Evolutionary conservation across 2,329 filamentous ascomycete species (phyloP).

Genomic region (Aspergillus fischeri): DNA sequence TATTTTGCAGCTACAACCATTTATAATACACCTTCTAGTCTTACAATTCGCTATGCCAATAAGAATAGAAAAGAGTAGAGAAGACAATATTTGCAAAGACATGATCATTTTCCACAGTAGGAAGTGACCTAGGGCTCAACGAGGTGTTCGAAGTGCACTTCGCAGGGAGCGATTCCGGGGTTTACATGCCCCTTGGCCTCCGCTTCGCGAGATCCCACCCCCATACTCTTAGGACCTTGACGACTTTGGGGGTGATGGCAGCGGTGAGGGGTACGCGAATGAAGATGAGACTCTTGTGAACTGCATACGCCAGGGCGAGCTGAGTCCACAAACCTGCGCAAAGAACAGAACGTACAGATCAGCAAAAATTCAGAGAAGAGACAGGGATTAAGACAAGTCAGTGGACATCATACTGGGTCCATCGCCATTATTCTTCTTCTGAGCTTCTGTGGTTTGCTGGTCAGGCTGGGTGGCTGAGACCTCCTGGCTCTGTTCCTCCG

Average conservation of each 20-base stretch:
- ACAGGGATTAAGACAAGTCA: background rate
- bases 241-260: conserved; percentile 89
- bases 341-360: background rate
- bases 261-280: conserved; percentile 88
- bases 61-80: conserved; percentile 1
- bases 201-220: conserved; percentile 92
- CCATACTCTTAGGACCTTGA: conserved; percentile 80
- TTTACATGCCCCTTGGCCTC: conserved; percentile 39
- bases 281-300: conserved; percentile 98
- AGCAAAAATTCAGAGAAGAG: background rate
- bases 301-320: conserved; percentile 86
- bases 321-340: conserved; percentile 69
- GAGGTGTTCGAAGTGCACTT: background rate
- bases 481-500: background rate
- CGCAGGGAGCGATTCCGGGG: background rate
- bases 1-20: conserved; percentile 30
- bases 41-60: conserved; percentile 19
- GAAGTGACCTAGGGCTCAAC: background rate
- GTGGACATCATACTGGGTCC: conserved; percentile 64
- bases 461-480: conserved; percentile 9
- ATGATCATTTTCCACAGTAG: background rate
- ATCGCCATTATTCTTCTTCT: conserved; percentile 57
- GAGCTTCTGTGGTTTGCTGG: conserved; percentile 58
- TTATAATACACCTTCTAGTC: conserved; percentile 12
- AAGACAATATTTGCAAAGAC: background rate